These are phyloP conservation scores for Raffaelea deltoideospora DNA, from an alignment of 2,329 filamentous ascomycete genomes.

Conservation along the genomic window DNA sequence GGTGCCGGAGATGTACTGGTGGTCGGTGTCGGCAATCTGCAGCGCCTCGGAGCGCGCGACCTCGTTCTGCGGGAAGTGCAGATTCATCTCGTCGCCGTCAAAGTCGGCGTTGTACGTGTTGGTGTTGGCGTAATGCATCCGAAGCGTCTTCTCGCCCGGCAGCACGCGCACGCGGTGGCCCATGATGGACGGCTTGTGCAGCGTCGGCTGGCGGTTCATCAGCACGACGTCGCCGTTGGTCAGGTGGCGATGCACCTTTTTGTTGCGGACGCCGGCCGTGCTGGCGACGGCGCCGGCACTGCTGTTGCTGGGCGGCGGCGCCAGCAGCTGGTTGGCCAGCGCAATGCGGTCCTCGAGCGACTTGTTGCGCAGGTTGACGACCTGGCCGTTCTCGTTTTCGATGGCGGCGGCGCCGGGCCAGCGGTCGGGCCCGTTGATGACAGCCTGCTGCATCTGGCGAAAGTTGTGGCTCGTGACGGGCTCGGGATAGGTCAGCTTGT, in stretches of 20 bases:
- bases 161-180: conserved; percentile 85
- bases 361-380: conserved; percentile 77
- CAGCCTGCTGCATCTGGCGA: conserved; percentile 85
- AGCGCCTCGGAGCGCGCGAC: conserved; percentile 84
- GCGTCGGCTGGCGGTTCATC: conserved; percentile 96
- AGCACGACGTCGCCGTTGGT: conserved; percentile 94
- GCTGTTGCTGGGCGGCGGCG: conserved; percentile 61
- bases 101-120: conserved; percentile 99
- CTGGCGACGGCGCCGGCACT: conserved; percentile 59
- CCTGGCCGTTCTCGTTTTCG: conserved; percentile 87
- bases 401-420: conserved; percentile 93
- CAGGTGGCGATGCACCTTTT: conserved; percentile 92
- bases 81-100: conserved; percentile 99
- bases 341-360: conserved; percentile 76
- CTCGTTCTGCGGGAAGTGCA: conserved; percentile 98
- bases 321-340: conserved; percentile 82
- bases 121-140: conserved; percentile 99
- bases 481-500: conserved; percentile 90
- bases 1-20: conserved; percentile 90
- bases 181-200: conserved; percentile 99
- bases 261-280: conserved; percentile 64
- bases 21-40: conserved; percentile 88
- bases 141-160: conserved; percentile 89
- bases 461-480: conserved; percentile 97
- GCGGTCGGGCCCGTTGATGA: conserved; percentile 83